Evolutionary conservation across 2,329 filamentous ascomycete species (phyloP).

Genomic region (Fusarium oxysporum): DNA sequence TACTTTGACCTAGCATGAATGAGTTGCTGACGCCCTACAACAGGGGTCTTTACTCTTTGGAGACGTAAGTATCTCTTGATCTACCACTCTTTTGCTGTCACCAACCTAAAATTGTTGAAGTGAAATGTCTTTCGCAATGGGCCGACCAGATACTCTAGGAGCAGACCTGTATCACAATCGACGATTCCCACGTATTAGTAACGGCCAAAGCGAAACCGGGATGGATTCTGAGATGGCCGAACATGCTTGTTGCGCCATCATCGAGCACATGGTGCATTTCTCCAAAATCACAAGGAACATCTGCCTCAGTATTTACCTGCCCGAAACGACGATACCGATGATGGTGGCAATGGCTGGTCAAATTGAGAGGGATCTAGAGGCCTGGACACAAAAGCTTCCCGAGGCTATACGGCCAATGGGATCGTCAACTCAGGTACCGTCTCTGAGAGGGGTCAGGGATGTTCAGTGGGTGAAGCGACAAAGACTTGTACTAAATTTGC

Average conservation of each 20-base stretch:
- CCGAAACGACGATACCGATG: neutral
- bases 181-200: neutral
- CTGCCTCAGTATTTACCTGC: neutral
- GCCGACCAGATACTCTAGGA: neutral
- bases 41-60: neutral
- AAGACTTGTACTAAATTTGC: neutral
- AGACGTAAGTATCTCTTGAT: neutral
- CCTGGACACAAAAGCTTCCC: neutral
- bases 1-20: no score
- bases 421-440: neutral
- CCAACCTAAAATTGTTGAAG: neutral
- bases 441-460: neutral
- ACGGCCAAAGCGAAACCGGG: neutral
- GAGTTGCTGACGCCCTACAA: neutral
- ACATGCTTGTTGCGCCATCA: neutral
- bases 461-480: neutral
- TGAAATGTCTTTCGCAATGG: neutral
- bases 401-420: neutral
- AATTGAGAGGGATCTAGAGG: neutral
- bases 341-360: neutral
- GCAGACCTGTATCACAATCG: neutral
- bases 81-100: rapidly evolving
- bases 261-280: neutral
- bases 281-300: neutral
- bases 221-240: neutral